Conservation (phyloP, 345 rosid genomes). For the Populus alba region DNA sequence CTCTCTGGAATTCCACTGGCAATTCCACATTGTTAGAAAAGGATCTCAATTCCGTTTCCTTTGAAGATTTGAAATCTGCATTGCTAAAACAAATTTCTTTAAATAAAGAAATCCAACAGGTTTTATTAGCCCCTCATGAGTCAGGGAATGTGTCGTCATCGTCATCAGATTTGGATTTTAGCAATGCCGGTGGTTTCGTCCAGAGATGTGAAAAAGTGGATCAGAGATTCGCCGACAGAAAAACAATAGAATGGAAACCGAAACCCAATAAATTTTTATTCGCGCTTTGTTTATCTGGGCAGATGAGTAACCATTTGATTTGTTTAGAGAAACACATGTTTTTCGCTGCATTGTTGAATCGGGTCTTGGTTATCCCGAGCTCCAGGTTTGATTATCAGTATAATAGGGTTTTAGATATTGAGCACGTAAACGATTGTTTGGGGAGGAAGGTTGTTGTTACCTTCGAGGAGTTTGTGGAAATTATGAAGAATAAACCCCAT, state of each 20-base stretch:
- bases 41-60: conserved; percentile 1
- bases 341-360: conserved; percentile 68
- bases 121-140: conserved; percentile 55
- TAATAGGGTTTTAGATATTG: conserved; percentile 63
- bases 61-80: conserved; percentile 43
- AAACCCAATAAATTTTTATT: conserved; percentile 54
- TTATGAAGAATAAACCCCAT: conserved; percentile 49
- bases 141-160: neutral
- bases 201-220: conserved; percentile 49
- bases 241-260: conserved; percentile 74
- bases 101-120: conserved; percentile 64
- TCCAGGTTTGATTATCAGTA: conserved; percentile 67
- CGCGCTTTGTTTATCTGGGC: conserved; percentile 80
- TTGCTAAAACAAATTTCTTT: conserved; percentile 60
- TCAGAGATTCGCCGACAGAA: conserved; percentile 40
- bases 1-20: conserved; percentile 30
- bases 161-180: conserved; percentile 5
- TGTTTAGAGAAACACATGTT: conserved; percentile 94
- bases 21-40: conserved; percentile 8
- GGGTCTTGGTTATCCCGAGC: conserved; percentile 73
- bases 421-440: conserved; percentile 64
- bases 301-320: conserved; percentile 93
- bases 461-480: conserved; percentile 66
- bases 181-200: neutral
- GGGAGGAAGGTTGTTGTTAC: conserved; percentile 63